Evolutionary conservation across 2,329 filamentous ascomycete genomes (phyloP).

Genomic region (Monilinia laxa): DNA sequence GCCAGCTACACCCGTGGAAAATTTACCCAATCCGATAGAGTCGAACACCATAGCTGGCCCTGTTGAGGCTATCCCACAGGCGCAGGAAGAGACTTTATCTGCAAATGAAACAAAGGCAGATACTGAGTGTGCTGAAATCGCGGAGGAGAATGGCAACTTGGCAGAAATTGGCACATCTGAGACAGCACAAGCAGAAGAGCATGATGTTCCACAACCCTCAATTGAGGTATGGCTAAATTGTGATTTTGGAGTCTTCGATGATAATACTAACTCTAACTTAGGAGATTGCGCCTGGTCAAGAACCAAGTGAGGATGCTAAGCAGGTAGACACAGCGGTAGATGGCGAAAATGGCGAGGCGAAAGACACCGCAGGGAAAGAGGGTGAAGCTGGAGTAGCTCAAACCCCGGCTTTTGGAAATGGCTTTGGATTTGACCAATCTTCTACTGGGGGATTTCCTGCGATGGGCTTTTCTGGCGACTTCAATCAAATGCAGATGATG

Average conservation of each 20-base stretch:
- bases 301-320: constrained; percentile 33
- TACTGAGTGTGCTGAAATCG: background rate
- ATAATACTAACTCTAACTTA: constrained; percentile 31
- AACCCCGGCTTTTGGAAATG: constrained; percentile 36
- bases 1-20: constrained; percentile 37
- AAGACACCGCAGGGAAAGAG: constrained; percentile 26
- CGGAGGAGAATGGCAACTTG: constrained; percentile 24
- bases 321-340: constrained; percentile 27
- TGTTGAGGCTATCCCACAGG: constrained; percentile 29
- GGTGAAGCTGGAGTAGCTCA: constrained; percentile 27
- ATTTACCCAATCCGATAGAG: constrained; percentile 28
- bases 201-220: constrained; percentile 43
- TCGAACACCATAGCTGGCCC: constrained; percentile 31
- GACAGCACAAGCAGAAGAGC: constrained; percentile 32
- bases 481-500: constrained; percentile 77
- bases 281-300: constrained; percentile 41
- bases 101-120: constrained; percentile 21
- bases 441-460: constrained; percentile 41
- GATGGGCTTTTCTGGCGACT: constrained; percentile 57
- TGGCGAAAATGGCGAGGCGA: constrained; percentile 26
- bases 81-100: constrained; percentile 23
- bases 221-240: constrained; percentile 40
- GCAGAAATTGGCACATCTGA: constrained; percentile 25
- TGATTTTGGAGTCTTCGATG: background rate
- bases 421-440: constrained; percentile 47